A percentile compares a stretch with the other conserved stretches of the same genome.
Evolutionary conservation across 1,139 yeast species (phyloP).

Genomic region (Sugiyamaella castrensis): DNA sequence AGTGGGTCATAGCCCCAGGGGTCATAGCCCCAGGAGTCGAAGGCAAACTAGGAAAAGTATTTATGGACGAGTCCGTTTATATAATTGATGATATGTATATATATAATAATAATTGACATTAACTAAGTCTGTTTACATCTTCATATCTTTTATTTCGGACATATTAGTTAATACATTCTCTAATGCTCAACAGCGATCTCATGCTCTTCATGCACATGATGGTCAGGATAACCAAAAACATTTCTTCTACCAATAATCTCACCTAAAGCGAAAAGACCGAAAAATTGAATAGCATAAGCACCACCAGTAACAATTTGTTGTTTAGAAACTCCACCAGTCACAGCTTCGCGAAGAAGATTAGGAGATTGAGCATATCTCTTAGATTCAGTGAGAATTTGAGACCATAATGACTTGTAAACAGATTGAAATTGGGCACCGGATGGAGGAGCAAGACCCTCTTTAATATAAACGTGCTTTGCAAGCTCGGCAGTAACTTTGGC

Average conservation of each 20-base stretch:
- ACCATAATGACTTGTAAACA: conserved; percentile 59
- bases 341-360: conserved; percentile 28
- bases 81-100: not conserved
- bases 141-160: not conserved
- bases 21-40: not conserved
- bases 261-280: conserved; percentile 92
- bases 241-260: conserved; percentile 96
- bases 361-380: conserved; percentile 38
- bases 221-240: conserved; percentile 72
- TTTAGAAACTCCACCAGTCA: conserved; percentile 49
- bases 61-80: not conserved
- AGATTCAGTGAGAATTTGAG: conserved; percentile 50
- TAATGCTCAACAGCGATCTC: conserved; percentile 11
- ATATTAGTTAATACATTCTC: conserved; percentile 1
- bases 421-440: conserved; percentile 70
- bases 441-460: conserved; percentile 95
- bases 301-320: conserved; percentile 64
- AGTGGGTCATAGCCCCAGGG: conserved; percentile 1
- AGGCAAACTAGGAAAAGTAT: not conserved
- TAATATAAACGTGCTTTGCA: conserved; percentile 83
- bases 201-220: conserved; percentile 9
- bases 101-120: not conserved
- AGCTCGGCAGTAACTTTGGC: conserved; percentile 84
- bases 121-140: not conserved
- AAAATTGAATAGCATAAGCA: conserved; percentile 75